phyloP scores from a whole-genome alignment of 2,329 filamentous ascomycete genomes.

The Fulvia fulva region DNA sequence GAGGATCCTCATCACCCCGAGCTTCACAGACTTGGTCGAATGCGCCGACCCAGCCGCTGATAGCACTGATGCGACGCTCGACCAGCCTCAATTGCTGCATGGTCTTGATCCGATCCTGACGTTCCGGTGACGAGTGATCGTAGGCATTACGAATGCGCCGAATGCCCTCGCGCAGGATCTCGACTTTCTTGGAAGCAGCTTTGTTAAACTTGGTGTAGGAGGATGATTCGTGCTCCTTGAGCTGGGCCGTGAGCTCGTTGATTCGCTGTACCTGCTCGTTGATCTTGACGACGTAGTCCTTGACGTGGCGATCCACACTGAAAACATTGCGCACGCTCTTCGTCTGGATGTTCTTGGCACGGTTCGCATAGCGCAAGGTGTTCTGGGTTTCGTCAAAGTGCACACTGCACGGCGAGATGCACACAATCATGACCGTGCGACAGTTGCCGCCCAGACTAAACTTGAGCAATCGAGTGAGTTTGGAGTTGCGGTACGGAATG shows the following conservation, averaged over 20 bases:
- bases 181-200: slow-evolving; percentile 78
- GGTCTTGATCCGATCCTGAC: slow-evolving; percentile 71
- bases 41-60: slow-evolving; percentile 89
- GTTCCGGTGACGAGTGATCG: slow-evolving; percentile 71
- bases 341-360: slow-evolving; percentile 98
- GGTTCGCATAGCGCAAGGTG: slow-evolving; percentile 92
- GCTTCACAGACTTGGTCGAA: slow-evolving; percentile 79
- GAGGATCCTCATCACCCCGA: slow-evolving; percentile 62
- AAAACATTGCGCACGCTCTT: slow-evolving; percentile 99
- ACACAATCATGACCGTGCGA: slow-evolving; percentile 99
- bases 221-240: slow-evolving; percentile 78
- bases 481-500: slow-evolving; percentile 96
- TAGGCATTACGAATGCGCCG: slow-evolving; percentile 76
- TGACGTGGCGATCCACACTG: slow-evolving; percentile 98
- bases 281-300: slow-evolving; percentile 98
- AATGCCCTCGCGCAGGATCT: slow-evolving; percentile 71
- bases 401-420: slow-evolving; percentile 90
- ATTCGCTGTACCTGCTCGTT: slow-evolving; percentile 98
- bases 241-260: slow-evolving; percentile 88
- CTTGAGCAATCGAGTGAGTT: slow-evolving; percentile 89
- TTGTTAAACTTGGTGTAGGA: slow-evolving; percentile 89
- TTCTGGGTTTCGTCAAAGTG: slow-evolving; percentile 99
- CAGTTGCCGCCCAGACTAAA: slow-evolving; percentile 97
- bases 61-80: slow-evolving; percentile 75
- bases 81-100: slow-evolving; percentile 81